Conservation (phyloP, 352 stramenopile genomes). For the Hyaloperonospora brassicae region DNA sequence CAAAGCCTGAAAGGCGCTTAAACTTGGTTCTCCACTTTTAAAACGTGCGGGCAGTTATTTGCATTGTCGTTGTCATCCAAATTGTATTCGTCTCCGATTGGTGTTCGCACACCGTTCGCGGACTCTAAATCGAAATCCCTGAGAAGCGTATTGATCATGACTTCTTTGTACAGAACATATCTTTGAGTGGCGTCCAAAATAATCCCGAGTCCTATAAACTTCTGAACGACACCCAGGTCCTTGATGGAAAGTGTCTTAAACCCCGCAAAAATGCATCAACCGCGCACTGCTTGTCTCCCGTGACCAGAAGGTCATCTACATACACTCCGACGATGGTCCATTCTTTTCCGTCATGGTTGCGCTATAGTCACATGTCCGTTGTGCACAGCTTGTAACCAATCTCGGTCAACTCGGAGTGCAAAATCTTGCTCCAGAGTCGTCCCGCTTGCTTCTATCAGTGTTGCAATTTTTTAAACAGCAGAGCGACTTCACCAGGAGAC, state of each 20-base stretch:
- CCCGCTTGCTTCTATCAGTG: not conserved
- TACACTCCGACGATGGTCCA: too few species aligned
- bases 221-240: too few species aligned
- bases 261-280: not conserved
- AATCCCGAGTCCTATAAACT: not conserved
- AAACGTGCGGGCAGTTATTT: not conserved
- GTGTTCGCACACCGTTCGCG: too few species aligned
- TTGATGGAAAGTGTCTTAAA: not conserved
- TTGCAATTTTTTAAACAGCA: not conserved
- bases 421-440: too few species aligned
- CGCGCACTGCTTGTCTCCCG: too few species aligned
- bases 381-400: too few species aligned
- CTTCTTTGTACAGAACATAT: not conserved
- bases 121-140: not conserved
- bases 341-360: too few species aligned
- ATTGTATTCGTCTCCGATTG: not conserved
- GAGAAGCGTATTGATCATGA: not conserved
- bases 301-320: not conserved
- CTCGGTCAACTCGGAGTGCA: too few species aligned
- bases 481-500: too few species aligned
- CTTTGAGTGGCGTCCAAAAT: not conserved
- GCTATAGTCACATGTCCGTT: too few species aligned
- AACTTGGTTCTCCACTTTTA: not conserved
- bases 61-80: not conserved
- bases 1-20: too few species aligned